phyloP scores from a whole-genome alignment of 78 protist genomes.

The Dictyostelium discoideum region DNA sequence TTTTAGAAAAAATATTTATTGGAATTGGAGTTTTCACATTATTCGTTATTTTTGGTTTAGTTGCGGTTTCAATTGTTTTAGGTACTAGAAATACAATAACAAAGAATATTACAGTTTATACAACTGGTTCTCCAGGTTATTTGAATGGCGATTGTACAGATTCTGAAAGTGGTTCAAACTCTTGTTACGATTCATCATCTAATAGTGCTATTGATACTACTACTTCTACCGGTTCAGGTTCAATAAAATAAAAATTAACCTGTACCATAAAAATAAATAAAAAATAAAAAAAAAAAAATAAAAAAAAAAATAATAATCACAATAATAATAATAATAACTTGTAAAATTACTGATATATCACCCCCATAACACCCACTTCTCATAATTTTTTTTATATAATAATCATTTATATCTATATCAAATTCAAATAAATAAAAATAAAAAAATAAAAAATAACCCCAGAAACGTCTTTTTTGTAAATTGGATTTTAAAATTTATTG shows the following conservation, averaged over 20 bases:
- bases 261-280: background rate
- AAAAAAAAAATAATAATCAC: too few species aligned
- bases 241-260: background rate
- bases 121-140: background rate
- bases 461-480: too few species aligned
- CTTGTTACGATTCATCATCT: background rate
- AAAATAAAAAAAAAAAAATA: background rate
- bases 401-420: too few species aligned
- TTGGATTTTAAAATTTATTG: too few species aligned
- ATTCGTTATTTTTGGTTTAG: slow-evolving; percentile 31
- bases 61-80: slow-evolving; percentile 21
- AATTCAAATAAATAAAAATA: too few species aligned
- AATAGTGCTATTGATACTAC: background rate
- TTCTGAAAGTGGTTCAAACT: background rate
- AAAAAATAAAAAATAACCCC: too few species aligned
- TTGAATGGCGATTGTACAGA: background rate
- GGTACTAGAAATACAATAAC: slow-evolving; percentile 21
- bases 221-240: background rate
- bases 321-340: background rate
- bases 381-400: too few species aligned
- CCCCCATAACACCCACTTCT: too few species aligned
- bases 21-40: slow-evolving; percentile 19
- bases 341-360: too few species aligned
- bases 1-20: slow-evolving; percentile 45
- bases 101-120: slow-evolving; percentile 2